Base-by-base conservation (phyloP, 257 asterid species). In the Prunella vulgaris region DNA sequence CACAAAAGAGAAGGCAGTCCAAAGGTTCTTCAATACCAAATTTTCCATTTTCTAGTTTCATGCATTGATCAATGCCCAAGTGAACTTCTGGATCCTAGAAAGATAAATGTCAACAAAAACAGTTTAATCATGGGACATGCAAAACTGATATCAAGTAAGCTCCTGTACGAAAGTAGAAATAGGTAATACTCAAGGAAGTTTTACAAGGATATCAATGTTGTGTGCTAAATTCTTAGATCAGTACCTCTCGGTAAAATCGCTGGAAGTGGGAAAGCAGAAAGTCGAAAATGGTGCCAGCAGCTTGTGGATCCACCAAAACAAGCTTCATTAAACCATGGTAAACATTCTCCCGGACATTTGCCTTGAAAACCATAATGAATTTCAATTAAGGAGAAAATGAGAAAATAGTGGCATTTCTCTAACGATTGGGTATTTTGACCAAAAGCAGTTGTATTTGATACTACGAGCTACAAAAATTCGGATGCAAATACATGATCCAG, bases 1-100 rank as follows among this genome's bases (percentile, higher is more conserved):
- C 78, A 65, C 96, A 88, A 64, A 85, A 90, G 72, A 90, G 87
- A 84, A 90, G 89, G 85, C 84, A 82, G 80, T 86, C 97, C 59
- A 90, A 58, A 3, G 97, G 97, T 79, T 90, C 97, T 83, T 82
- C 92, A 76, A 88, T 81, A 71, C 73, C 78, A 75, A 72, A 62
- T 69, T 77, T 87, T 58, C 89, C 90, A 32, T 72, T 70, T 51
- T 86, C 96, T 67, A 58, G 78, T 82, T 85, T 90, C 76, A 86
- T 61, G 64, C 95, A 90, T 58, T 74, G 84, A 74, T 76, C 80
- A 56, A 86, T 71, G 64, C 68, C 79, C 85, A 88, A 69, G 46
- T 66, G 86, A 73, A 78, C 53, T 33, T 82, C 89, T 46, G 87
- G 76, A 81, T 88, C 93, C 96, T 90, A 78, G 78, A 78, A 61